A percentile compares a stretch with the other conserved stretches of the same genome.
Evolutionary conservation across 495 filamentous ascomycete species (phyloP).

Genomic region (Chaetomidium leptoderma): DNA sequence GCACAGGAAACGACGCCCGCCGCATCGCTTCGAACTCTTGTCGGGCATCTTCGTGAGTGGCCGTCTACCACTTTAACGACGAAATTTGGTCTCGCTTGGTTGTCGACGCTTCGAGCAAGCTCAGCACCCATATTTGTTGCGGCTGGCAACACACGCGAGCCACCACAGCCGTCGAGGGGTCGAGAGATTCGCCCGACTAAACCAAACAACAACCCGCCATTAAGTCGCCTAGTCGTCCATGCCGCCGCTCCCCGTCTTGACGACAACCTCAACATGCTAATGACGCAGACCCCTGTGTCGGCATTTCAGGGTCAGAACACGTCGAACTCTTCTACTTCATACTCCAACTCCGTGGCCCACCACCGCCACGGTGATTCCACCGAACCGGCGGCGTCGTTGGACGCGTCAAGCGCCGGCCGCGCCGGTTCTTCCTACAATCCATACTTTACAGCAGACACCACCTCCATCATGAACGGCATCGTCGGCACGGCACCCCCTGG

Average conservation of each 20-base stretch:
- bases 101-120: not conserved
- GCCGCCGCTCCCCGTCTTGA: conserved; percentile 15
- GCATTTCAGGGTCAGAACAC: conserved; percentile 45
- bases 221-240: conserved; percentile 8
- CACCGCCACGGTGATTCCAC: conserved; percentile 24
- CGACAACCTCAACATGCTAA: conserved; percentile 45
- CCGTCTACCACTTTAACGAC: not conserved
- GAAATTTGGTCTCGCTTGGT: not conserved
- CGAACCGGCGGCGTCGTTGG: conserved; percentile 35
- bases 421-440: conserved; percentile 25
- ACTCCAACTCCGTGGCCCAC: conserved; percentile 15
- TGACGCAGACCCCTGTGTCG: conserved; percentile 48
- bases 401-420: conserved; percentile 35
- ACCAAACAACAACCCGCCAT: not conserved
- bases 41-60: conserved; percentile 5
- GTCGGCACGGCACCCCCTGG: conserved; percentile 66
- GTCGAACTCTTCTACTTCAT: conserved; percentile 27
- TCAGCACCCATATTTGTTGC: not conserved
- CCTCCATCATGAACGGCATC: conserved; percentile 62
- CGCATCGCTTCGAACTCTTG: conserved; percentile 3
- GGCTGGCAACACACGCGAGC: not conserved
- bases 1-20: conserved; percentile 7
- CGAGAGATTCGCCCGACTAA: not conserved
- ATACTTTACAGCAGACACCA: conserved; percentile 21
- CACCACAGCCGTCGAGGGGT: not conserved